Percentiles rank a stretch among this genome's conserved stretches.
Conservation (phyloP, 495 filamentous ascomycete species). For the Penicillium psychrofluorescens region DNA sequence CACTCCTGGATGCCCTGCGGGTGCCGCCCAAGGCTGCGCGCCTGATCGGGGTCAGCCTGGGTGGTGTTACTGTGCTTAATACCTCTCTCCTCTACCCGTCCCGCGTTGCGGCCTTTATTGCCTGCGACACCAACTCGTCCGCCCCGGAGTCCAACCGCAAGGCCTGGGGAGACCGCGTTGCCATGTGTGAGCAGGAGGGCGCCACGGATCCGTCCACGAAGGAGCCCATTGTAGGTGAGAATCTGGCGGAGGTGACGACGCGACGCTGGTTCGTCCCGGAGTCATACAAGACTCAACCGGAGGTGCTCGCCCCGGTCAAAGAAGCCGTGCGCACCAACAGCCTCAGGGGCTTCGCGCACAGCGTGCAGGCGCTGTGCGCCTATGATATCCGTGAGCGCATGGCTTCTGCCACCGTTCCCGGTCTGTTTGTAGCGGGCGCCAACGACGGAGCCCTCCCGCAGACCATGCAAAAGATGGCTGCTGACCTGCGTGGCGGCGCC, state of each 20-base stretch:
- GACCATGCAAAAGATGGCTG: constrained; percentile 69
- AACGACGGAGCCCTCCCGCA: constrained; percentile 68
- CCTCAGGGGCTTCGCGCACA: constrained; percentile 60
- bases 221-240: constrained; percentile 45
- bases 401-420: constrained; percentile 49
- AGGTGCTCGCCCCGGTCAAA: constrained; percentile 44
- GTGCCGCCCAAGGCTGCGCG: constrained; percentile 49
- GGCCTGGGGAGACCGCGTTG: constrained; percentile 71
- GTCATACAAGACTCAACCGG: constrained; percentile 49
- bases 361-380: constrained; percentile 65
- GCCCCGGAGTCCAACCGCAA: constrained; percentile 60
- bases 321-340: constrained; percentile 56
- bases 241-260: constrained; percentile 60
- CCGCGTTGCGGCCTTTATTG: constrained; percentile 52
- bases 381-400: constrained; percentile 66
- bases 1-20: constrained; percentile 50
- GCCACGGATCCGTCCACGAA: constrained; percentile 33
- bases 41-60: constrained; percentile 68
- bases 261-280: constrained; percentile 65
- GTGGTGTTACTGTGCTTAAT: constrained; percentile 67
- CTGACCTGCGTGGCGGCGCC: constrained; percentile 43
- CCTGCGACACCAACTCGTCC: constrained; percentile 70
- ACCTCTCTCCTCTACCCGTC: constrained; percentile 59
- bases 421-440: constrained; percentile 60
- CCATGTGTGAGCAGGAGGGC: constrained; percentile 53